Percentiles rank a stretch among this genome's conserved stretches.
phyloP scores from a whole-genome alignment of 352 stramenopile species.

The Phytophthora podocarpi region DNA sequence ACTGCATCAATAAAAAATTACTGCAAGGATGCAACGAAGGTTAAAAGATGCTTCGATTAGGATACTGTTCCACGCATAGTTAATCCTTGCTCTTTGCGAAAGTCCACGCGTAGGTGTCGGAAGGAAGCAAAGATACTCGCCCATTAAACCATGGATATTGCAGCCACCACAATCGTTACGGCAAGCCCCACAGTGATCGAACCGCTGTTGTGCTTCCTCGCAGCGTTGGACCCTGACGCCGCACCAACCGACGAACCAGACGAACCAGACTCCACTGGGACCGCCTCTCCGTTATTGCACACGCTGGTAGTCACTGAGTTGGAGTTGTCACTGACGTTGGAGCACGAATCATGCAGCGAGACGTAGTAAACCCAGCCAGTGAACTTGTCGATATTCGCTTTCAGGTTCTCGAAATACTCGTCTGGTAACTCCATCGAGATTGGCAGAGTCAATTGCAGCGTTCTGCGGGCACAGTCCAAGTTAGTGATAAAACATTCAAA shows the following conservation, averaged over 20 bases:
- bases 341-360: neutral
- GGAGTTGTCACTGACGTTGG: neutral
- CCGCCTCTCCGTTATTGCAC: conserved; percentile 1
- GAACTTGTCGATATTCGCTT: neutral
- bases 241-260: neutral
- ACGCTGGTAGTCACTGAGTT: neutral
- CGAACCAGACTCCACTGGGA: neutral
- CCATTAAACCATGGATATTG: neutral
- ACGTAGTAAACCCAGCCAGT: neutral
- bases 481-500: too few species aligned
- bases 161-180: neutral
- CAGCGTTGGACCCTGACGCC: neutral
- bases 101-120: too few species aligned
- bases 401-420: conserved; percentile 2
- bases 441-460: neutral
- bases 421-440: neutral
- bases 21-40: too few species aligned
- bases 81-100: too few species aligned
- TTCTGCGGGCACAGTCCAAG: neutral
- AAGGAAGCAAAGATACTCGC: too few species aligned
- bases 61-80: too few species aligned
- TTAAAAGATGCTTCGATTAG: too few species aligned
- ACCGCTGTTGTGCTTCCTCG: neutral
- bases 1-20: too few species aligned
- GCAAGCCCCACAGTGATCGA: neutral